Percentiles rank a stretch among this genome's conserved stretches.
Evolutionary conservation across 495 filamentous ascomycete genomes (phyloP).

Genomic region (Hypoxylon fuscum): DNA sequence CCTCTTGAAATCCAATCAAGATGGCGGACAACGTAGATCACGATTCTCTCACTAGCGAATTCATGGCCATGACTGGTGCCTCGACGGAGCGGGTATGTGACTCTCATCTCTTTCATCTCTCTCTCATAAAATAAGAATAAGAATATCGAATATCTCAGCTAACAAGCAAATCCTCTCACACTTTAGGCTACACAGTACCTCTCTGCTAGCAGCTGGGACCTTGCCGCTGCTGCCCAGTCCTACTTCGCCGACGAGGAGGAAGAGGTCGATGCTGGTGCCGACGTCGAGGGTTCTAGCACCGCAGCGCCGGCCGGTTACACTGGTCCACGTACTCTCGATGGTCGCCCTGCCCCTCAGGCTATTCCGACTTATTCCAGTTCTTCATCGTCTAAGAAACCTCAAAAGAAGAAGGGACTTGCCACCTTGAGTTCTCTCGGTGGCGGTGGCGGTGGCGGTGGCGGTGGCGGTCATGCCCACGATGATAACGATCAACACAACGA

Average conservation of each 20-base stretch:
- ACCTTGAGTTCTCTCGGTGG: constrained; percentile 63
- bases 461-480: constrained; percentile 50
- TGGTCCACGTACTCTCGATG: constrained; percentile 64
- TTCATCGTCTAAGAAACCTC: constrained; percentile 52
- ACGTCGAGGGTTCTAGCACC: constrained; percentile 38
- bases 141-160: neutral
- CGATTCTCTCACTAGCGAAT: constrained; percentile 75
- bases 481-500: constrained; percentile 65
- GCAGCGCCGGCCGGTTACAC: constrained; percentile 54
- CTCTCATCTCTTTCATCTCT: neutral
- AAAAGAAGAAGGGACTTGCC: constrained; percentile 61
- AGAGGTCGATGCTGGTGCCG: constrained; percentile 56
- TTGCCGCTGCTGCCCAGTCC: constrained; percentile 70
- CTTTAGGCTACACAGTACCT: constrained; percentile 77
- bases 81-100: constrained; percentile 68
- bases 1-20: constrained; percentile 36
- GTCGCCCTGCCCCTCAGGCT: constrained; percentile 60
- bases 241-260: constrained; percentile 78
- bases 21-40: constrained; percentile 62
- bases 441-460: constrained; percentile 47
- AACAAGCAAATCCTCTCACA: neutral
- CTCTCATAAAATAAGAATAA: too few species aligned
- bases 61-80: constrained; percentile 76
- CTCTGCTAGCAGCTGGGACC: constrained; percentile 71
- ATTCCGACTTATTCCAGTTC: constrained; percentile 49